Base-by-base conservation (phyloP, 768 basidiomycete genomes). In the Daedaleopsis sinensis region DNA sequence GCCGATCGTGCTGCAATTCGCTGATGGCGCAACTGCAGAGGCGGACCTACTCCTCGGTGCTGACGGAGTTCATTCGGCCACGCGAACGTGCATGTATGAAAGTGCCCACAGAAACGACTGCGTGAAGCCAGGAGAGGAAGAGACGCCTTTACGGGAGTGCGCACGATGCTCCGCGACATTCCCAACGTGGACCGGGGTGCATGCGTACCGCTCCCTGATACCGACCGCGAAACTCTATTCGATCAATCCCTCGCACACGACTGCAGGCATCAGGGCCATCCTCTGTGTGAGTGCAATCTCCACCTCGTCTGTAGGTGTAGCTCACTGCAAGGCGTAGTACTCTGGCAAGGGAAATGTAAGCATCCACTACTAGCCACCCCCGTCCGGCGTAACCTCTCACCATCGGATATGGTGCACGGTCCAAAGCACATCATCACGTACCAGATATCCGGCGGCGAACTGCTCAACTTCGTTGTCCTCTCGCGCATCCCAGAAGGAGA, bases 1-100 rank as follows among this genome's bases (percentile, higher is more conserved):
- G 8, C 53, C 57, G 24, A 48, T 54, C 21, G 39, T 55, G 52
- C 57, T 67, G 15, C 27, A 19, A 47, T 61, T 61, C 47, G 54
- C 54, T 10, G 67, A 70, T 39, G 60, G 60, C n/a, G 57, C 55
- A 16, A 58, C 55, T 8, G 67, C 66, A n/a, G 47, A 44, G 6
- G 59, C 65, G 13, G 69, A 70, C 53, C 42, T 68, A 13, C 61
- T 70, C 32, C 38, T 70, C 19, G 69, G 69, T 15, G 67, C 66
- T 13, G 69, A 70, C 62, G 69, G 69, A 7, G 61, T 70, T 24
- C 60, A 65, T 23, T 68, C 65, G 19, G 27, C 57, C 15, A 58
- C 59, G 15, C 69, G 69, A 1, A 39, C 21, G 5, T n/a, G 47
- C 10, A 64, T 70, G 65, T 62, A 62, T 21, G 55, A 44, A 5